Evolutionary conservation across 2,329 filamentous ascomycete species (phyloP).

Genomic region (Coniochaeta hoffmannii): DNA sequence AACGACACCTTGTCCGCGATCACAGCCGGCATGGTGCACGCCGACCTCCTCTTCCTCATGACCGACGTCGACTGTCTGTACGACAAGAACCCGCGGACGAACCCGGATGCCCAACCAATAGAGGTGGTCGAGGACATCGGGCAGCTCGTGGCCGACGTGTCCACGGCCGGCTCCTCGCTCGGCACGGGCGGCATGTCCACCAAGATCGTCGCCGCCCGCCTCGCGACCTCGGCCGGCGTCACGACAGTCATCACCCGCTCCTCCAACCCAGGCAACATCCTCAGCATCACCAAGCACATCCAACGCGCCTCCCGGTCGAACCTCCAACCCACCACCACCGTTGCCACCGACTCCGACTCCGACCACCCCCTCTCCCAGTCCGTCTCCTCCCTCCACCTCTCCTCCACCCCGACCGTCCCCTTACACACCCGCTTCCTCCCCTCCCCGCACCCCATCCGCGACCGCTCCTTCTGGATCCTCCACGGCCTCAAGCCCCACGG

Average conservation of each 20-base stretch:
- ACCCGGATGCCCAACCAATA: constrained; percentile 82
- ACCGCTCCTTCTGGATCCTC: constrained; percentile 94
- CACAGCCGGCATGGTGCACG: constrained; percentile 93
- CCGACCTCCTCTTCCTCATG: constrained; percentile 96
- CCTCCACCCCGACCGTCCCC: constrained; percentile 31
- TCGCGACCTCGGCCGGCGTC: constrained; percentile 90
- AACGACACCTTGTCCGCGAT: constrained; percentile 97
- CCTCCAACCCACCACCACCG: constrained; percentile 19
- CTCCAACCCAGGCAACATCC: constrained; percentile 87
- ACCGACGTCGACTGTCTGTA: constrained; percentile 98
- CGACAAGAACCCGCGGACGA: constrained; percentile 83
- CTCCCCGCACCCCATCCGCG: constrained; percentile 74
- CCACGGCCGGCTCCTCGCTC: constrained; percentile 77
- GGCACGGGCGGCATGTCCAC: constrained; percentile 97
- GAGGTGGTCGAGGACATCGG: constrained; percentile 88
- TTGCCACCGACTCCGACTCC: constrained; percentile 7
- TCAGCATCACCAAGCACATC: constrained; percentile 75
- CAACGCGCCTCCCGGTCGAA: constrained; percentile 51
- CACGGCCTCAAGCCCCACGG: constrained; percentile 88
- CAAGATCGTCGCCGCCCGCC: constrained; percentile 86
- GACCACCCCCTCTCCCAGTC: constrained; percentile 30
- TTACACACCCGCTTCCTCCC: constrained; percentile 92
- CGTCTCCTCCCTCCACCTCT: constrained; percentile 33
- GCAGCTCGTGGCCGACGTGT: constrained; percentile 79
- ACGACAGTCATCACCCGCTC: constrained; percentile 93